These are phyloP conservation scores for Naganishia cerealis DNA, from an alignment of 1,284 basidiomycete species.

Conservation along the genomic window DNA sequence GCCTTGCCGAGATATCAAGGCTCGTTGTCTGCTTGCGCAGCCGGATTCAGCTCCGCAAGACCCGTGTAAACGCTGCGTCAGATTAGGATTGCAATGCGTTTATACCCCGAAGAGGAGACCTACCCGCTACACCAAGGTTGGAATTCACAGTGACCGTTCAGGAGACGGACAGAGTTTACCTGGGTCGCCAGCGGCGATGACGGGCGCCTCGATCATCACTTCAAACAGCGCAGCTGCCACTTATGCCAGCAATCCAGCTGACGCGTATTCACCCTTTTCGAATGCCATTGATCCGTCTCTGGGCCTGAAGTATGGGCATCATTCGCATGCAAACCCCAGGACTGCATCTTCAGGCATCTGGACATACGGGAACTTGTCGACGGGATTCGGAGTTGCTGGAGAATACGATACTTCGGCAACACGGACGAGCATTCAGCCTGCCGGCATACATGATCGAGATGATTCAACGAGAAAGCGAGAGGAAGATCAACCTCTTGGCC, in stretches of 20 bases:
- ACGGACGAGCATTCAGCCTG: conserved; percentile 16
- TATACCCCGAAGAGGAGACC: conserved; percentile 30
- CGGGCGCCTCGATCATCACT: not conserved
- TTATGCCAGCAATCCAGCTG: not conserved
- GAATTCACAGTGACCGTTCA: not conserved
- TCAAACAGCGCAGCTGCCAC: not conserved
- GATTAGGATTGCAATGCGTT: conserved; percentile 19
- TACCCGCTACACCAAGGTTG: conserved; percentile 6
- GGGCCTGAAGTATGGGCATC: not conserved
- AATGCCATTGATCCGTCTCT: conserved; percentile 7
- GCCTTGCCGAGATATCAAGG: conserved; percentile 30
- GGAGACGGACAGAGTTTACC: conserved; percentile 4
- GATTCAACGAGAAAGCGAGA: not conserved
- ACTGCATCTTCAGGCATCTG: conserved; percentile 3
- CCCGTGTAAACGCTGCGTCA: conserved; percentile 25
- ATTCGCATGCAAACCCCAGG: not conserved
- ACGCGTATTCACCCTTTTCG: conserved; percentile 4
- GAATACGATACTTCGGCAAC: conserved; percentile 25
- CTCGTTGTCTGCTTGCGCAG: conserved; percentile 14
- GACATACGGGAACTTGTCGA: not conserved
- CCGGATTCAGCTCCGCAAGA: conserved; percentile 29
- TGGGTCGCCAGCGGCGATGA: not conserved
- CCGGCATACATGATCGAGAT: not conserved
- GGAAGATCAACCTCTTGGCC: not conserved
- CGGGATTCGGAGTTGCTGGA: not conserved